Base-by-base conservation (phyloP, 2,329 filamentous ascomycete genomes). In the Neonectria coccinea region DNA sequence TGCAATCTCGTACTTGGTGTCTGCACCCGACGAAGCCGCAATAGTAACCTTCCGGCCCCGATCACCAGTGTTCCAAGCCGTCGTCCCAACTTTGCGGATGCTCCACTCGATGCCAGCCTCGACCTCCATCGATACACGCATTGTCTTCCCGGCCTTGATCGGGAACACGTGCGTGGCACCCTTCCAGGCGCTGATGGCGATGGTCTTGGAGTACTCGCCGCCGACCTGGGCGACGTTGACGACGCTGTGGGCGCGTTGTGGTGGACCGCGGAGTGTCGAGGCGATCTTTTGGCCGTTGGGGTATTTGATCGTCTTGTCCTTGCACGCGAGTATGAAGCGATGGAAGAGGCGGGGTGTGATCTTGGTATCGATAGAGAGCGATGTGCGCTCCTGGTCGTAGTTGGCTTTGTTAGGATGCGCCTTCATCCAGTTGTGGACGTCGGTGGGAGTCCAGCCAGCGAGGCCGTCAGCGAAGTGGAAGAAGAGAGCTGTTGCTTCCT, bases 401-500 rank as follows among this genome's bases (percentile, higher is more conserved):
- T 51, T 64, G 3, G 33, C 60, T 41, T 64, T 66, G 60, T 66
- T 66, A n/a, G 52, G n/a, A 27, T 66, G 64, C 20, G 61, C 4
- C 61, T 66, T 66, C 64, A 66, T 61, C 64, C 61, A 66, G 48
- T 57, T 57, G 20, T 64, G 53, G 12, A 58, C 64, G 18, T 64
- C 53, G 2, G 42, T 51, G 6, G 64, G 52, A 18, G 31, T 64
- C 61, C 61, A 66, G 16, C 61, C 61, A 11, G 47, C 61, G 22
- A 66, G 20, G 2, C 64, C 50, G n/a, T 66, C 56, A 5, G 25
- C 56, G 18, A 66, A 66, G 51, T 66, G 64, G 31, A 66, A 66
- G 53, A 64, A 57, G 9, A 64, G 51, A n/a, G 62, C 51, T 11
- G 62, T 39, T 6, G 62, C 62, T 7, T 64, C 62, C 11, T 39